phyloP scores from a whole-genome alignment of 495 filamentous ascomycete genomes.

The Xylaria nigripes region DNA sequence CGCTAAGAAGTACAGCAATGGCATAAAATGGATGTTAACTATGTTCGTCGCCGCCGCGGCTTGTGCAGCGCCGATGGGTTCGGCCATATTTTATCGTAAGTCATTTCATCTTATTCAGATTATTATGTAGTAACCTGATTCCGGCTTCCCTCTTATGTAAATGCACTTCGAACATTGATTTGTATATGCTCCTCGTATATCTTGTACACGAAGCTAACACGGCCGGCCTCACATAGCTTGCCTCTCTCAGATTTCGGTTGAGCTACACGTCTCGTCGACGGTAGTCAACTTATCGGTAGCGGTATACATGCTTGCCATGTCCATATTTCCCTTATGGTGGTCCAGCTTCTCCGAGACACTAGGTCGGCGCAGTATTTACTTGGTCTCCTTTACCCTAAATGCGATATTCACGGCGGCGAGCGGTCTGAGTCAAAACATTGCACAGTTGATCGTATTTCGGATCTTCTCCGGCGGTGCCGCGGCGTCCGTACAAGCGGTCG shows the following conservation, averaged over 20 bases:
- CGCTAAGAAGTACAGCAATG: constrained; percentile 61
- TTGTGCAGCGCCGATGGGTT: constrained; percentile 74
- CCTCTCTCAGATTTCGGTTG: constrained; percentile 56
- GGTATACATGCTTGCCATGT: constrained; percentile 84
- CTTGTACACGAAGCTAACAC: not conserved
- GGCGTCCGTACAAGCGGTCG: constrained; percentile 84
- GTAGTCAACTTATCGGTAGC: constrained; percentile 77
- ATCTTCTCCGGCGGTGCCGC: constrained; percentile 74
- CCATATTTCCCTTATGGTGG: constrained; percentile 93
- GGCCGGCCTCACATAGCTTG: constrained; percentile 47
- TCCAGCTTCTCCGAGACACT: constrained; percentile 78
- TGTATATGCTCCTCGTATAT: not conserved
- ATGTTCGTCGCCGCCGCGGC: constrained; percentile 68
- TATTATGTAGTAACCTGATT: not conserved
- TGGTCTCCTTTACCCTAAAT: constrained; percentile 74
- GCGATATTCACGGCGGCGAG: constrained; percentile 66
- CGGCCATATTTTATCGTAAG: constrained; percentile 76
- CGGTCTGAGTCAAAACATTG: constrained; percentile 66
- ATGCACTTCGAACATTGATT: not conserved
- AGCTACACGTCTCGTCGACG: constrained; percentile 58
- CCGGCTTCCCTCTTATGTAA: not conserved
- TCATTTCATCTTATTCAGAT: not conserved
- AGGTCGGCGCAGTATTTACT: constrained; percentile 78
- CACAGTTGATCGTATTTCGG: constrained; percentile 81
- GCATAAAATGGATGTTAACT: constrained; percentile 81